These are phyloP conservation scores for Paraconiothyrium sp. DNA, from an alignment of 2,329 filamentous ascomycete genomes.

Conservation along the genomic window DNA sequence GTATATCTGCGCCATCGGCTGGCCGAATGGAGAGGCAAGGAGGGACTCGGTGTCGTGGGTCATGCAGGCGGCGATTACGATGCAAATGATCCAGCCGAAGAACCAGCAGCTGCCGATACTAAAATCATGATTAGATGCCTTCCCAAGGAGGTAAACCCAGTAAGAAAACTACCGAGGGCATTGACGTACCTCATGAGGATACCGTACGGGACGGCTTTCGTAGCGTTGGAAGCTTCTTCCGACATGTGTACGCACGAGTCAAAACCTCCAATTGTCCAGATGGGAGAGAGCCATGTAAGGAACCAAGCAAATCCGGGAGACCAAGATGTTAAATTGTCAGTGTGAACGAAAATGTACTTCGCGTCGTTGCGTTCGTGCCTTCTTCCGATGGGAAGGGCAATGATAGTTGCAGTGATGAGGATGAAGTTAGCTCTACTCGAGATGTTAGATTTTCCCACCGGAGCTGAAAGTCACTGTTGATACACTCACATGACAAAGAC, in stretches of 20 bases:
- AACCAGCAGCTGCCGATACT: conserved; percentile 57
- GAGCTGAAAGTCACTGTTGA: neutral
- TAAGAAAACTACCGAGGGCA: neutral
- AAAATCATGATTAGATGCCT: neutral
- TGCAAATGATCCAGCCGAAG: conserved; percentile 66
- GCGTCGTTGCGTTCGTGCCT: conserved; percentile 32
- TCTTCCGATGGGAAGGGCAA: conserved; percentile 47
- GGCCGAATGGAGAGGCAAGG: conserved; percentile 62
- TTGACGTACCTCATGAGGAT: conserved; percentile 58
- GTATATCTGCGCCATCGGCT: conserved; percentile 70
- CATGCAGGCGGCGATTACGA: conserved; percentile 68
- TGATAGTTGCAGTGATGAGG: conserved; percentile 65
- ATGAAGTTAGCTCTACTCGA: conserved; percentile 60
- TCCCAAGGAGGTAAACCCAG: too few species aligned
- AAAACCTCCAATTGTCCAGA: conserved; percentile 63
- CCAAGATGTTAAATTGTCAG: conserved; percentile 67
- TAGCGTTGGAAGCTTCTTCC: conserved; percentile 69
- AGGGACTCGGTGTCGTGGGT: conserved; percentile 61
- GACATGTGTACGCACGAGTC: conserved; percentile 59
- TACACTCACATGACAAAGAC: conserved; percentile 58
- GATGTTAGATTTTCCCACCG: neutral
- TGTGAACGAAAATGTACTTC: conserved; percentile 64
- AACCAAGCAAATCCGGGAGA: conserved; percentile 63
- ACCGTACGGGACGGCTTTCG: conserved; percentile 67
- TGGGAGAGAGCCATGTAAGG: conserved; percentile 68